Evolutionary conservation across 768 basidiomycete species (phyloP).

Genomic region (Tremella mesenterica): DNA sequence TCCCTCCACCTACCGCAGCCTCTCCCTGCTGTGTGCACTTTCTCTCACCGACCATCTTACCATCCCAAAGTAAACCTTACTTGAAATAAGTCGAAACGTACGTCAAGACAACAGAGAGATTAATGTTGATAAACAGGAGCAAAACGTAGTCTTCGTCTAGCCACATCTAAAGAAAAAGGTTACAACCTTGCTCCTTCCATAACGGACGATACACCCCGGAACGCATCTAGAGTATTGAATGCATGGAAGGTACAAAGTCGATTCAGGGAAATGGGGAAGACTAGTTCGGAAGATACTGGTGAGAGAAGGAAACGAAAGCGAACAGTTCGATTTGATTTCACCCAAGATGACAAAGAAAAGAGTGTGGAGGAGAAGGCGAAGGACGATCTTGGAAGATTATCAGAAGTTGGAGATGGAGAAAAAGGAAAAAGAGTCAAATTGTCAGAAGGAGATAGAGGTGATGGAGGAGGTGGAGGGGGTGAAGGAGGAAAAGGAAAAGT

Average conservation of each 20-base stretch:
- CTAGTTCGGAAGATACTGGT: slow-evolving; percentile 26
- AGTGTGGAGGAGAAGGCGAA: too few species aligned
- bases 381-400: too few species aligned
- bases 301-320: slow-evolving; percentile 2
- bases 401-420: too few species aligned
- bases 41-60: too few species aligned
- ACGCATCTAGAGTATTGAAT: slow-evolving; percentile 33
- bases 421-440: too few species aligned
- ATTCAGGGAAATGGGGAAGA: slow-evolving; percentile 23
- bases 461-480: background rate
- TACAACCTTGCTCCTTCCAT: slow-evolving; percentile 23
- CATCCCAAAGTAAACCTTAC: too few species aligned
- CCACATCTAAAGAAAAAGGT: slow-evolving; percentile 30
- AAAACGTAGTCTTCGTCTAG: slow-evolving; percentile 33
- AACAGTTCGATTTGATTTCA: background rate
- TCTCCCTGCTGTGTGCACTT: too few species aligned
- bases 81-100: too few species aligned
- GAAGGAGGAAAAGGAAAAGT: too few species aligned
- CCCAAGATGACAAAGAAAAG: background rate
- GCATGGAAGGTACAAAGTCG: slow-evolving; percentile 19
- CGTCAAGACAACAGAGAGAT: too few species aligned
- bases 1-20: too few species aligned
- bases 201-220: slow-evolving; percentile 34
- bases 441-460: background rate
- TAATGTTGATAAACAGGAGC: slow-evolving; percentile 19